These are phyloP conservation scores for Lodderomyces theae DNA, from an alignment of 1,139 yeast genomes.

Conservation along the genomic window DNA sequence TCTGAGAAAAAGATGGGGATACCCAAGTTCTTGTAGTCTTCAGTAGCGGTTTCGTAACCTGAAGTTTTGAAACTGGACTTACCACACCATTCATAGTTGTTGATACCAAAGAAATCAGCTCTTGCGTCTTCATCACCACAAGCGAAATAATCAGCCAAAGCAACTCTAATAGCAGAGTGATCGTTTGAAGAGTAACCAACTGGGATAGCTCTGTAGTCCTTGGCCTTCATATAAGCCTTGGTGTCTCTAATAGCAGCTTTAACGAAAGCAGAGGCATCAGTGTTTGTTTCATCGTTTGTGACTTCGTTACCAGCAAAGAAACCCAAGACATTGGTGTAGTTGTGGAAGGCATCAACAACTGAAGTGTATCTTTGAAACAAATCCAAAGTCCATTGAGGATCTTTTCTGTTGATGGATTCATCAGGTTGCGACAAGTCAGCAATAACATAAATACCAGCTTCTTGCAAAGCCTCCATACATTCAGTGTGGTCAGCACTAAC, in stretches of 20 bases:
- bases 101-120: conserved; percentile 91
- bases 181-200: conserved; percentile 91
- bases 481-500: conserved; percentile 59
- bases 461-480: conserved; percentile 64
- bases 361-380: conserved; percentile 70
- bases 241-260: conserved; percentile 88
- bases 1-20: conserved; percentile 88
- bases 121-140: conserved; percentile 66
- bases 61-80: conserved; percentile 57
- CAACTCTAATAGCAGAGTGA: conserved; percentile 65
- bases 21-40: conserved; percentile 65
- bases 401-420: conserved; percentile 57
- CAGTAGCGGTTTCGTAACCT: conserved; percentile 74
- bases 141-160: conserved; percentile 77
- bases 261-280: conserved; percentile 80
- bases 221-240: conserved; percentile 66
- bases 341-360: conserved; percentile 69
- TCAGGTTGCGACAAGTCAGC: conserved; percentile 73
- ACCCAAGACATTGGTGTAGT: conserved; percentile 75
- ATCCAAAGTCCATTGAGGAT: conserved; percentile 62
- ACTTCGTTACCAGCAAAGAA: conserved; percentile 95
- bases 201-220: conserved; percentile 70
- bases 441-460: conserved; percentile 77
- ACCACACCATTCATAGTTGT: conserved; percentile 98
- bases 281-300: conserved; percentile 66